Evolutionary conservation across 179 eudicot genomes (phyloP).

Genomic region (Corrigiola litoralis): DNA sequence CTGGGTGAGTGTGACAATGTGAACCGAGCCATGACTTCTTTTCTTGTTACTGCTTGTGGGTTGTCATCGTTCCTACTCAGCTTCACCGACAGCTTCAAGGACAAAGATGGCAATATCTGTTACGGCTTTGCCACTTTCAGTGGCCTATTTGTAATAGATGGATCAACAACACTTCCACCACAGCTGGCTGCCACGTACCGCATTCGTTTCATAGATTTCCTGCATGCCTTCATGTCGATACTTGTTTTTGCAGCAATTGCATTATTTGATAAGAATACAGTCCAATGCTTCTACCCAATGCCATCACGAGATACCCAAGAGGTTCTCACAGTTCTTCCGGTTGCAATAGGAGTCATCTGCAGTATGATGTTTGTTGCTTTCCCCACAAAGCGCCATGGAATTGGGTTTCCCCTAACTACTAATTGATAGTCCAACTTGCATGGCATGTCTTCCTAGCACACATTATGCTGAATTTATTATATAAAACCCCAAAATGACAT

Average conservation of each 20-base stretch:
- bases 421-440: slow-evolving; percentile 10
- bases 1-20: slow-evolving; percentile 55
- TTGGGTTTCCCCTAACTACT: slow-evolving; percentile 63
- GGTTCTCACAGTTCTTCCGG: slow-evolving; percentile 55
- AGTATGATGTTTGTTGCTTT: slow-evolving; percentile 70
- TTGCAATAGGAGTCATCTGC: slow-evolving; percentile 62
- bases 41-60: slow-evolving; percentile 53
- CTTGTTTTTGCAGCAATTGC: slow-evolving; percentile 67
- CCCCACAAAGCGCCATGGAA: slow-evolving; percentile 72
- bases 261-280: slow-evolving; percentile 64
- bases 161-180: slow-evolving; percentile 43
- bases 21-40: slow-evolving; percentile 34
- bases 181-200: slow-evolving; percentile 44
- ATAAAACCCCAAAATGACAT: no score
- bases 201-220: slow-evolving; percentile 53
- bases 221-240: slow-evolving; percentile 71
- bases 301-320: slow-evolving; percentile 50
- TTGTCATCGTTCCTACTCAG: slow-evolving; percentile 47
- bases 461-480: not conserved
- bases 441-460: not conserved
- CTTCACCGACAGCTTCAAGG: slow-evolving; percentile 56
- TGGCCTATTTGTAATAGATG: slow-evolving; percentile 81
- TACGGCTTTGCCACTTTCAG: slow-evolving; percentile 60
- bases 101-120: slow-evolving; percentile 51
- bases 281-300: slow-evolving; percentile 59